Base-by-base conservation (phyloP, 2,329 filamentous ascomycete species). In the Nothopassalora personata region DNA sequence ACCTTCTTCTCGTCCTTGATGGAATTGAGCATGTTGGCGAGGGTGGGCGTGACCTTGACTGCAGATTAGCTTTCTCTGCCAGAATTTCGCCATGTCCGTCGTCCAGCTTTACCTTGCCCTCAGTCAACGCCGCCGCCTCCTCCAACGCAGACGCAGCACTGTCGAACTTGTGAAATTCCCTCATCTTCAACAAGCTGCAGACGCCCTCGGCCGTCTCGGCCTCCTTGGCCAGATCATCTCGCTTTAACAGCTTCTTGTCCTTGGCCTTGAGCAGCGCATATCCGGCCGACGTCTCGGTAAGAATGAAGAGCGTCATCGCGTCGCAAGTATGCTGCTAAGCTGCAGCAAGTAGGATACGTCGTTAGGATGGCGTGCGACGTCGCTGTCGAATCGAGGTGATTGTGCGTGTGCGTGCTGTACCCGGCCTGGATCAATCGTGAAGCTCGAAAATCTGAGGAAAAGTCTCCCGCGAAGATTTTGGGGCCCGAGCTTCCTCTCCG, bases 1-100 rank as follows among this genome's bases (percentile, higher is more conserved):
- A 90, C 87, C 80, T 99, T 97, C 82, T 96, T 96, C 83, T 99
- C 94, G 74, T 95, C 89, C 80, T 97, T 97, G 77, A 97, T 86
- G 55, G 88, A 86, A 67, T 96, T 86, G 68, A 99, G 86, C 62
- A 99, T 84, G 67, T 82, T 83, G 56, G 89, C 81, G 64, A 99
- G 83, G 76, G 94, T 87, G 59, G 91, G 88, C 51, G 93, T 95
- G 64, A 97, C 91, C 72, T 73, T 60, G n/a, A 48, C n/a, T 18
- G 23, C 39, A 31, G 23, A 46, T 57, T 34, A 57, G 55, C 34
- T 48, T 43, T 11, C 15, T 51, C n/a, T 34, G 10, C 49, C 47
- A 49, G 10, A 28, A 15, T 27, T 36, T 39, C 45, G 23, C 31
- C 46, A 28, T 49, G 52, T 50, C 13, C 31, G 52, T 13, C 7